phyloP scores from a whole-genome alignment of 176 grass and related monocot genomes.

The Musa troglodytarum region DNA sequence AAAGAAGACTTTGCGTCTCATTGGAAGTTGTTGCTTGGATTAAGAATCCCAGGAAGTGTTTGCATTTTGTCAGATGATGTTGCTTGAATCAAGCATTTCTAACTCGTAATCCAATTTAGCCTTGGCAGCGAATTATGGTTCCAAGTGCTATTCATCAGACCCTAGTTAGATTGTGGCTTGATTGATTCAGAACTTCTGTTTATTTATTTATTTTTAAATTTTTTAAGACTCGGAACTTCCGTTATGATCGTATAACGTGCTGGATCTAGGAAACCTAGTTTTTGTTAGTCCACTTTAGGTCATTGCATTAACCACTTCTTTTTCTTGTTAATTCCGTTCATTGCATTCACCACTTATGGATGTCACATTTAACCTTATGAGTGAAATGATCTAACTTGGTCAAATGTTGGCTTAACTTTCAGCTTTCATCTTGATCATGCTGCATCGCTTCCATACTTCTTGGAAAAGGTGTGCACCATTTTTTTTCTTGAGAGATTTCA shows the following conservation, averaged over 20 bases:
- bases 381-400: not conserved
- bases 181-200: not conserved
- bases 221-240: too few species aligned
- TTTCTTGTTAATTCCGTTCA: not conserved
- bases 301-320: not conserved
- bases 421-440: constrained; percentile 99
- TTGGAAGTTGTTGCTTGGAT: too few species aligned
- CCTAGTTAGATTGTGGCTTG: not conserved
- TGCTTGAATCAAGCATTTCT: not conserved
- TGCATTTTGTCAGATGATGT: not conserved
- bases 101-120: not conserved
- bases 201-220: too few species aligned
- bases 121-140: not conserved
- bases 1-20: too few species aligned
- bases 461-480: constrained; percentile 61
- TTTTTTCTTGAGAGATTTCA: not conserved
- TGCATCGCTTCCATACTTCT: constrained; percentile 81
- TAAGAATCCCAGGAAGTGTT: too few species aligned
- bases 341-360: not conserved
- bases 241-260: not conserved
- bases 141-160: too few species aligned
- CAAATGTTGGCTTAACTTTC: not conserved
- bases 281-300: not conserved
- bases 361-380: not conserved
- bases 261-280: not conserved